These are phyloP conservation scores for Pseudonitzschia pungens DNA, from an alignment of 108 stramenopile genomes.

Conservation along the genomic window DNA sequence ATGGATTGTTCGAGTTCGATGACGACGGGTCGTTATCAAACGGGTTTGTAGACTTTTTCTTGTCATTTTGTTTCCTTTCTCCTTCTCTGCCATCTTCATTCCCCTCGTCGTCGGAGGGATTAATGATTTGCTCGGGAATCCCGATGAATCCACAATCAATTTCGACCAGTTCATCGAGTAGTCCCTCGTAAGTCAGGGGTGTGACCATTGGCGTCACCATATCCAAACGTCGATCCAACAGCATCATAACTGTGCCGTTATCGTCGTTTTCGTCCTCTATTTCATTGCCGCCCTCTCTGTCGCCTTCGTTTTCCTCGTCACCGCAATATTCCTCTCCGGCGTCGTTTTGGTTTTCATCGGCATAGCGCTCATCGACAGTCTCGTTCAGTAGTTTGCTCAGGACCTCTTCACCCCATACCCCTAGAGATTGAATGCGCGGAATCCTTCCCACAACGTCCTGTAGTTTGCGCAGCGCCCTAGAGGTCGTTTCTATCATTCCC, in stretches of 20 bases:
- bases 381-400: slow-evolving; percentile 59
- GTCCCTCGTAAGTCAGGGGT: slow-evolving; percentile 95
- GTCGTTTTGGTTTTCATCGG: not conserved
- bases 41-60: slow-evolving; percentile 8
- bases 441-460: slow-evolving; percentile 72
- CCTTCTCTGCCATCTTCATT: slow-evolving; percentile 12
- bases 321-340: slow-evolving; percentile 36
- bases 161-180: slow-evolving; percentile 91
- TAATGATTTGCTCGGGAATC: slow-evolving; percentile 52
- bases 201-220: slow-evolving; percentile 92
- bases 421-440: slow-evolving; percentile 70
- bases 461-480: slow-evolving; percentile 71
- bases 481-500: slow-evolving; percentile 56
- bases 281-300: not conserved
- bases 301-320: slow-evolving; percentile 44
- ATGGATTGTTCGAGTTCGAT: not conserved
- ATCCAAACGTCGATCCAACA: slow-evolving; percentile 91
- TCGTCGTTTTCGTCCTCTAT: slow-evolving; percentile 14
- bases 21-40: not conserved
- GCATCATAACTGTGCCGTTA: slow-evolving; percentile 66
- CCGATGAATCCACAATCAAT: slow-evolving; percentile 70
- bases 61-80: slow-evolving; percentile 3
- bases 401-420: slow-evolving; percentile 73
- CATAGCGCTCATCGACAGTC: slow-evolving; percentile 58
- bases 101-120: slow-evolving; percentile 63